Percentiles rank a stretch among this genome's conserved stretches.
These are phyloP conservation scores for Pestalotiopsis sp. DNA, from an alignment of 2,329 filamentous ascomycete genomes.

Conservation along the genomic window DNA sequence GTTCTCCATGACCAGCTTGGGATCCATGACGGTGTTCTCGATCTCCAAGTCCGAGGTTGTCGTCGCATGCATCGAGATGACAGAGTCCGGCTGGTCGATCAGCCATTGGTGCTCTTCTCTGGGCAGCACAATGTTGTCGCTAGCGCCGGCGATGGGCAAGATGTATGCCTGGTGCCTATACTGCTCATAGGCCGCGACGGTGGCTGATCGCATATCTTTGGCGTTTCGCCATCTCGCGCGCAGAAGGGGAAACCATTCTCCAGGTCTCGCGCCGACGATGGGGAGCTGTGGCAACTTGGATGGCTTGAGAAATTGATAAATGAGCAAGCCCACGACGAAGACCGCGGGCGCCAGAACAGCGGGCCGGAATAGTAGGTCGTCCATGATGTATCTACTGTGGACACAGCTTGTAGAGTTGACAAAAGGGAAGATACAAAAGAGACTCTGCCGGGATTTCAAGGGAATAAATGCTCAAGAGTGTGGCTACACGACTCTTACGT, in stretches of 20 bases:
- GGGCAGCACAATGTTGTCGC: conserved; percentile 30
- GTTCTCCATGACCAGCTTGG: conserved; percentile 21
- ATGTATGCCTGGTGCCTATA: conserved; percentile 27
- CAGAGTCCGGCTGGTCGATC: conserved; percentile 31
- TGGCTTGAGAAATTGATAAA: conserved; percentile 28
- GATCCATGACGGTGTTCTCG: conserved; percentile 28
- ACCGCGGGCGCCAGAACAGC: conserved; percentile 26
- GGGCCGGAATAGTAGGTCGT: conserved; percentile 22
- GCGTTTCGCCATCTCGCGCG: conserved; percentile 34
- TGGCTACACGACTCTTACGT: not conserved
- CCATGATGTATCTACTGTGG: not conserved
- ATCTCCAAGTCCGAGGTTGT: conserved; percentile 26
- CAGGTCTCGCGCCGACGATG: conserved; percentile 31
- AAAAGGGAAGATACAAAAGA: not conserved
- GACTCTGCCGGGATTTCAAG: not conserved
- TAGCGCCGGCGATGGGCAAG: conserved; percentile 25
- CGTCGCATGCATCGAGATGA: conserved; percentile 25
- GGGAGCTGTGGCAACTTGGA: conserved; percentile 29
- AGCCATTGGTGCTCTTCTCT: conserved; percentile 31
- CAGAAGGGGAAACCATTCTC: conserved; percentile 34
- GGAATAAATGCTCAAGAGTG: not conserved
- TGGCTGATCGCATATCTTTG: conserved; percentile 28
- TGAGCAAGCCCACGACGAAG: conserved; percentile 23
- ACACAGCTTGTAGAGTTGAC: not conserved
- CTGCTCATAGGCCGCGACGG: conserved; percentile 25